Conservation (phyloP, 2,329 filamentous ascomycete species). For the Colletotrichum sp. region DNA sequence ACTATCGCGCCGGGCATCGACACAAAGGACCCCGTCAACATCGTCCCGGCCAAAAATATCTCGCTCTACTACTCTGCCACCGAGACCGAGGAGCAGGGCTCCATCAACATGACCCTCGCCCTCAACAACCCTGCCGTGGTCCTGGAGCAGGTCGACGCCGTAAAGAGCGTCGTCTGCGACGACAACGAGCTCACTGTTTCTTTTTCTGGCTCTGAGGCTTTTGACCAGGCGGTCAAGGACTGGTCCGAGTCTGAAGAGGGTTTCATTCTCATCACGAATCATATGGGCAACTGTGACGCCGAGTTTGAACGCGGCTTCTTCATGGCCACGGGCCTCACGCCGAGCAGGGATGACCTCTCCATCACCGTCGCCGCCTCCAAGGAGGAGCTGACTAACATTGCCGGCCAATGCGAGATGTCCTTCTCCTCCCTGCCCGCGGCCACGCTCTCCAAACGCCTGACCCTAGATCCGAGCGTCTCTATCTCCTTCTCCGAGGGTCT, state of each 20-base stretch:
- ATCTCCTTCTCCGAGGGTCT: constrained; percentile 23
- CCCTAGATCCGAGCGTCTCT: constrained; percentile 27
- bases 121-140: constrained; percentile 26
- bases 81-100: constrained; percentile 15
- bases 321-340: constrained; percentile 31
- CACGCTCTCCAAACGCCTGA: constrained; percentile 27
- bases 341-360: constrained; percentile 29
- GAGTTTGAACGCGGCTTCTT: constrained; percentile 45
- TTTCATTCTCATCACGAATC: constrained; percentile 47
- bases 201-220: constrained; percentile 20
- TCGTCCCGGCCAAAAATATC: constrained; percentile 22
- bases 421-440: constrained; percentile 30
- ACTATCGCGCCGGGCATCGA: constrained; percentile 7
- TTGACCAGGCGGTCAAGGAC: constrained; percentile 21
- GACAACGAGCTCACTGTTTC: constrained; percentile 21
- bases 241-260: constrained; percentile 21
- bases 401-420: constrained; percentile 29
- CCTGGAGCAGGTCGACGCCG: constrained; percentile 23
- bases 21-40: constrained; percentile 20
- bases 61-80: constrained; percentile 21
- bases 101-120: constrained; percentile 25
- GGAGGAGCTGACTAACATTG: constrained; percentile 35
- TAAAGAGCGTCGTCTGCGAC: constrained; percentile 17
- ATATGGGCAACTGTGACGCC: constrained; percentile 44
- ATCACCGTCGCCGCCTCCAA: constrained; percentile 35